Conservation (phyloP, 768 basidiomycete genomes). For the Arthromyces matolae region DNA sequence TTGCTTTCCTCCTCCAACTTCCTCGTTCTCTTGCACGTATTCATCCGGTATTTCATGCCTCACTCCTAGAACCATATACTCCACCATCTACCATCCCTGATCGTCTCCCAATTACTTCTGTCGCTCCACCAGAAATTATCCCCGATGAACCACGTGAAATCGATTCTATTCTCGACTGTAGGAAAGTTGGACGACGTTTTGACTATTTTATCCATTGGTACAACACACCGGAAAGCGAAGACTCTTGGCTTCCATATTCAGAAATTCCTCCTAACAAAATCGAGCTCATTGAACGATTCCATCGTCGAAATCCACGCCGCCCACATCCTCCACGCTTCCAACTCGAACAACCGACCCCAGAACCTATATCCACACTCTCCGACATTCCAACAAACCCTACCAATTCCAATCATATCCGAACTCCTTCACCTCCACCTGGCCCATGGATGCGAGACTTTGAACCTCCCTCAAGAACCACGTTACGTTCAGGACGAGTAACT, state of each 20-base stretch:
- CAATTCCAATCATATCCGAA: too few relatives aligned
- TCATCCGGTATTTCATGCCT: conserved; percentile 7
- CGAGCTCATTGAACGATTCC: conserved; percentile 2
- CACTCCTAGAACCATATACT: conserved; percentile 6
- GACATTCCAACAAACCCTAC: not conserved
- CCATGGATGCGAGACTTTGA: conserved; percentile 12
- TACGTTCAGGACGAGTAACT: conserved; percentile 17
- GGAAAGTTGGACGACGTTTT: conserved; percentile 3
- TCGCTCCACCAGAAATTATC: not conserved
- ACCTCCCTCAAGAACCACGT: conserved; percentile 19
- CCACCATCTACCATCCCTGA: not conserved
- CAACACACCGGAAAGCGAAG: conserved; percentile 4
- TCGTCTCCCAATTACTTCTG: not conserved
- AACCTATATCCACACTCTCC: not conserved
- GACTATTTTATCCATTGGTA: conserved; percentile 9
- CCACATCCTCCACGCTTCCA: conserved; percentile 1
- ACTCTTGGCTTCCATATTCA: conserved; percentile 13
- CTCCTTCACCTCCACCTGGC: conserved; percentile 7
- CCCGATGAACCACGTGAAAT: not conserved
- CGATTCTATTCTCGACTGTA: not conserved
- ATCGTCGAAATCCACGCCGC: not conserved
- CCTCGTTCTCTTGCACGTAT: not conserved
- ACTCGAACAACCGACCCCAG: not conserved
- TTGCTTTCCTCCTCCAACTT: not conserved
- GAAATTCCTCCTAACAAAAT: conserved; percentile 2